Conservation (phyloP, 2,329 filamentous ascomycete genomes). For the Trichoderma cornu-damae region DNA sequence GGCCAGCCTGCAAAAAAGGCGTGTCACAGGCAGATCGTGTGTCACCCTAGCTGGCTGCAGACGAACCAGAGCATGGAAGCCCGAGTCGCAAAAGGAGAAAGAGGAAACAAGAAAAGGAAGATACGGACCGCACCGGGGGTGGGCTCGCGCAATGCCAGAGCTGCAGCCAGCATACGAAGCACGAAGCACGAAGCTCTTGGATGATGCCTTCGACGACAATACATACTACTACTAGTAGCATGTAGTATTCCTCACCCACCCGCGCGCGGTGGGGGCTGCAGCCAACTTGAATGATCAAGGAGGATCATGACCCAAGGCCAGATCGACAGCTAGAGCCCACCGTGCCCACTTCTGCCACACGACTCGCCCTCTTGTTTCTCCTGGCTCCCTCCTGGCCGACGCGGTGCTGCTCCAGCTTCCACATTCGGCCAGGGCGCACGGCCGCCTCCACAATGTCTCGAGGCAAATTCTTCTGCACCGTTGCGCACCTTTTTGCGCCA, state of each 20-base stretch:
- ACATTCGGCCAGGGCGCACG: constrained; percentile 19
- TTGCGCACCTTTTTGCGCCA: constrained; percentile 18
- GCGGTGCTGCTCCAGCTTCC: constrained; percentile 18
- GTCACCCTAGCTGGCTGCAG: constrained; percentile 2
- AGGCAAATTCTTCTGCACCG: constrained; percentile 19
- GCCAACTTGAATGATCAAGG: constrained; percentile 11
- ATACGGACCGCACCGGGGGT: not conserved
- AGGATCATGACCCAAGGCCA: constrained; percentile 12
- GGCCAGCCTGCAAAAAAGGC: not conserved
- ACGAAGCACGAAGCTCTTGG: too few species aligned
- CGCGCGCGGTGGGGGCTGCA: constrained; percentile 4
- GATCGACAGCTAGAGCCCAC: constrained; percentile 16
- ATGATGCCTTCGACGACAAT: not conserved
- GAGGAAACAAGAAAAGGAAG: not conserved
- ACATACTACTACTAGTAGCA: too few species aligned
- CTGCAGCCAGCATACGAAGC: constrained; percentile 6
- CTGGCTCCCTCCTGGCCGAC: constrained; percentile 6
- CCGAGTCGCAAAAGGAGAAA: constrained; percentile 6
- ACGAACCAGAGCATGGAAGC: not conserved
- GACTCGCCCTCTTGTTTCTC: not conserved
- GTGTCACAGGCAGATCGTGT: constrained; percentile 4
- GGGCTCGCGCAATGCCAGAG: not conserved
- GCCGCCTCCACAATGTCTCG: constrained; percentile 19
- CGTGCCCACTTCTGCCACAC: constrained; percentile 6
- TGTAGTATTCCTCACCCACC: too few species aligned